Base-by-base conservation (phyloP, 192 early-diverging fungal species). In the Gryganskiella cystojenkinii region DNA sequence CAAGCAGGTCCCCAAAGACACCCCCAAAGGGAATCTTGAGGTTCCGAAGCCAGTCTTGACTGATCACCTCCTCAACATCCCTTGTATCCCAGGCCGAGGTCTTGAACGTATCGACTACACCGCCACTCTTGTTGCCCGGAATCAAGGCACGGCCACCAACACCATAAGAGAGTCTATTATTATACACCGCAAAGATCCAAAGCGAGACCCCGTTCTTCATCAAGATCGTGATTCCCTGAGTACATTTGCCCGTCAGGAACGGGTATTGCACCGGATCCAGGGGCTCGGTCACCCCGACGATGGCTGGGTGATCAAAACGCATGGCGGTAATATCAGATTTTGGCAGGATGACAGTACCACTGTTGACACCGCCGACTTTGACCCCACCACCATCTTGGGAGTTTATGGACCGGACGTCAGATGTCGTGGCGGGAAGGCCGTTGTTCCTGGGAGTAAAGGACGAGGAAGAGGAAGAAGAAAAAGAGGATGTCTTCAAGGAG, bases 291-390 rank as follows among this genome's bases (percentile, higher is more conserved):
- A 72, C 25, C 5, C 70, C 70, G 0, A 72, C 70, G 6, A 72
- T 63, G 13, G 61, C 70, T 31, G 63, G 70, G 35, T 72, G 70
- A 33, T 72, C 70, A 57, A 72, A 72, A 8, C 70, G 42, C 37
- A 72, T 22, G 28, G 70, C 55, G 0, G 43, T 56, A 17, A 45
- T 31, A 11, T 72, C 70, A 11, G 70, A 72, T 24, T 57, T 62
- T 17, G 70, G 61, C 22, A 72, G 24, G 0, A 40, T 35, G 1
- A 57, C 11, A 3, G 56, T 53, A 4, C 44, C 55, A 2, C 24
- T 28, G 13, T 11, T 43, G 31, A 42, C 53, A 25, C 27, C 51
- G 6, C 34, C 28, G 24, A 52, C 64, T 13, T 45, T 45, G 19
- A 43, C 45, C n/a, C 57, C 42, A 14, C 37, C 37, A 5, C 37